phyloP scores from a whole-genome alignment of 768 basidiomycete genomes.

The Leccinum variicolor region DNA sequence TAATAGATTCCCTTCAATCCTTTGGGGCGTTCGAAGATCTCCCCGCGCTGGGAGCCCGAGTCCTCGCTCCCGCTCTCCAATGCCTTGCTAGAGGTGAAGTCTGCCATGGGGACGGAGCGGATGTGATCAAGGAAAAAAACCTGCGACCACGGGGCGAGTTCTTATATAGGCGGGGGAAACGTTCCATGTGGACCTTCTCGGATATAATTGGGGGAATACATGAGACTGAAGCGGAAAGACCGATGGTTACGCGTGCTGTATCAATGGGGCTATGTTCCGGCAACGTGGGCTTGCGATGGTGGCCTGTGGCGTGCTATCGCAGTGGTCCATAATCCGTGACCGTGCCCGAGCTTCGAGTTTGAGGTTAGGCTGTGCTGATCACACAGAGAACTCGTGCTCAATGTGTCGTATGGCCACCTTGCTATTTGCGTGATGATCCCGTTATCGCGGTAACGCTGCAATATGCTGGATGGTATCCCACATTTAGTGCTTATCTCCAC shows the following conservation, averaged over 20 bases:
- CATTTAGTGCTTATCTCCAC: background rate
- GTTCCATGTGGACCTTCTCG: slow-evolving; percentile 1
- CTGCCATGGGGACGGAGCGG: slow-evolving; percentile 11
- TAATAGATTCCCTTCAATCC: slow-evolving; percentile 57
- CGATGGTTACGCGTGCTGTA: background rate
- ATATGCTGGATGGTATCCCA: too few relatives aligned
- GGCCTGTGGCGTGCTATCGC: background rate
- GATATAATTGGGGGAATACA: slow-evolving; percentile 5
- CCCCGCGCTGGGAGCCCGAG: slow-evolving; percentile 23
- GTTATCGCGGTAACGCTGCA: background rate
- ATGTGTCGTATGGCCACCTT: background rate
- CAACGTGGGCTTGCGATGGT: background rate
- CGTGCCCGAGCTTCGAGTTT: background rate
- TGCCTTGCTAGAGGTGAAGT: slow-evolving; percentile 17
- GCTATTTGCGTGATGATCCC: background rate
- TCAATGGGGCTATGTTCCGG: background rate
- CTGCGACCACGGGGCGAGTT: background rate
- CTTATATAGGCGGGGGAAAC: slow-evolving; percentile 10
- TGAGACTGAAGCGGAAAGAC: background rate
- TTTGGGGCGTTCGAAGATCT: slow-evolving; percentile 44
- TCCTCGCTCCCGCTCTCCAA: slow-evolving; percentile 28
- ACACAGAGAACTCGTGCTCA: background rate
- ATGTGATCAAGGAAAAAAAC: background rate
- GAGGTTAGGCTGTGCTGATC: background rate
- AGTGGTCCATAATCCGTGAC: background rate